Base-by-base conservation (phyloP, 176 grass and related monocot species). In the Hsuehochloa calcarea region DNA sequence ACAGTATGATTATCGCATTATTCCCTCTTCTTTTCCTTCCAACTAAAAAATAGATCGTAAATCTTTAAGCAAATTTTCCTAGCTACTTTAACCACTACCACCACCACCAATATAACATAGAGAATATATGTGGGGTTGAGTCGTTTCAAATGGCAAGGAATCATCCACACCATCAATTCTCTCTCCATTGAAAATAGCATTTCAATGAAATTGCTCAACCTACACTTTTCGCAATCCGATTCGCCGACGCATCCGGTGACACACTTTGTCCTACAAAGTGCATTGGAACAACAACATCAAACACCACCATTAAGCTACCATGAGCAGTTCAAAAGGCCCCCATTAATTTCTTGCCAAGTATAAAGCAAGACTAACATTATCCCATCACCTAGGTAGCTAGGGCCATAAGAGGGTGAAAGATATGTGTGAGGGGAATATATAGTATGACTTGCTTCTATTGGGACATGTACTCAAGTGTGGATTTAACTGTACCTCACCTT, bases 171-270 rank as follows among this genome's bases (percentile, higher is more conserved):
- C 76, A 85, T 80, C 55, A 37, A n/a, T 54, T 80, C 51, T 35
- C 23, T 85, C 39, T 80, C 69, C 7, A 12, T 1, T 0, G 19
- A 63, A 87, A 90, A 62, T 68, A 70, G 56, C 13, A 16, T 75
- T 54, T 27, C 0, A 0, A 25, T 52, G 76, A 91, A 87, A 91
- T 84, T 68, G 55, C 74, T 59, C n/a, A 52, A 68, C 71, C 27
- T 51, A 87, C 91, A 93, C 85, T 82, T 93, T 93, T 93, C 91
- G 82, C 61, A 73, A 45, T 63, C 58, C 46, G 82, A 90, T 90
- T 93, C 52, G 88, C 43, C 72, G 64, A 81, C 11, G 13, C 80
- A 77, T 78, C 71, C 15, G 39, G 84, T 25, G 85, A n/a, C 81
- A 85, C 82, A 87, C 82, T 74, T 84, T 90, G 85, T 62, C 71